Percentiles rank a stretch among this genome's conserved stretches.
Evolutionary conservation across 306 rosid species (phyloP).

Genomic region (Astragalus glycyphyllos): DNA sequence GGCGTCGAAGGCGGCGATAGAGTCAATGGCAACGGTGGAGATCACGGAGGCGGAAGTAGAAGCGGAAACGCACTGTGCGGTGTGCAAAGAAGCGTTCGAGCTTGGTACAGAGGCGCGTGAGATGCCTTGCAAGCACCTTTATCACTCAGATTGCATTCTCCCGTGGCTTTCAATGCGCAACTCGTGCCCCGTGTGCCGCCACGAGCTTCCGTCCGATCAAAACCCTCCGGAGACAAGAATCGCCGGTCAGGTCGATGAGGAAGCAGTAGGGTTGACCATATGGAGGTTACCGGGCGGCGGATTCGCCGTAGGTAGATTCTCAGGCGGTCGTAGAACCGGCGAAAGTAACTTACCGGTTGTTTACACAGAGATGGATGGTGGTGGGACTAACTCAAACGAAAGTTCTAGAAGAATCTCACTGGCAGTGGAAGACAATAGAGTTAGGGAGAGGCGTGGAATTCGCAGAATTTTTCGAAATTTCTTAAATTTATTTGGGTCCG

Average conservation of each 20-base stretch:
- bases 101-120: constrained; percentile 79
- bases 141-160: constrained; percentile 87
- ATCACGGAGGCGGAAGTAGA: constrained; percentile 61
- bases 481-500: constrained; percentile 50
- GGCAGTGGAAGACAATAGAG: constrained; percentile 61
- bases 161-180: constrained; percentile 90
- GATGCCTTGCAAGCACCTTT: constrained; percentile 93
- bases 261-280: constrained; percentile 75
- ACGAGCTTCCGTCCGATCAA: constrained; percentile 74
- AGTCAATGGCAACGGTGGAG: constrained; percentile 80
- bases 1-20: constrained; percentile 81
- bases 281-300: constrained; percentile 96
- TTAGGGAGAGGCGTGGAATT: constrained; percentile 69
- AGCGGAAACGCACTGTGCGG: constrained; percentile 79
- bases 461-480: constrained; percentile 66
- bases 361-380: constrained; percentile 88
- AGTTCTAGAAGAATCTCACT: constrained; percentile 55
- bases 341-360: constrained; percentile 77
- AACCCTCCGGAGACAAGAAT: constrained; percentile 25
- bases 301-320: constrained; percentile 84
- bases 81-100: constrained; percentile 84
- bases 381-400: constrained; percentile 55
- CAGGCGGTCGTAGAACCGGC: constrained; percentile 58
- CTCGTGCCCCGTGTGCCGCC: constrained; percentile 95
- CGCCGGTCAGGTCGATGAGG: constrained; percentile 61